phyloP scores from a whole-genome alignment of 179 eudicot genomes.

The Gypsophila paniculata region DNA sequence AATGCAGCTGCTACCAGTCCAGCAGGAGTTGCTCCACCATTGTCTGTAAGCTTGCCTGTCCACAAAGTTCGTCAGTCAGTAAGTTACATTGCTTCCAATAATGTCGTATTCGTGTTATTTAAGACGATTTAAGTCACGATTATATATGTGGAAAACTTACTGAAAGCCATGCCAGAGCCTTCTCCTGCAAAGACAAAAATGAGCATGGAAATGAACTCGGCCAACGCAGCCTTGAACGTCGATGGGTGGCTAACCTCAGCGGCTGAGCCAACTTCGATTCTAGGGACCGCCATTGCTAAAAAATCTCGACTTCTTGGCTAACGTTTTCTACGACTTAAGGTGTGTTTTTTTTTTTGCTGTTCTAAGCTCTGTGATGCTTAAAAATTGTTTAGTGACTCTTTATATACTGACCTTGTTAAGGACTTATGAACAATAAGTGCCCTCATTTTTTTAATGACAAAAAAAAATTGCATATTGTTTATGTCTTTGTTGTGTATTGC shows the following conservation, averaged over 20 bases:
- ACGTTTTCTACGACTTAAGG: neutral
- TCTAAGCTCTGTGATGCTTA: constrained; percentile 27
- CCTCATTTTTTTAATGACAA: neutral
- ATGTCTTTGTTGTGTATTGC: neutral
- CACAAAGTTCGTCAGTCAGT: neutral
- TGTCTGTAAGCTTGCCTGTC: constrained; percentile 47
- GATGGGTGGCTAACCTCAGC: constrained; percentile 44
- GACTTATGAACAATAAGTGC: constrained; percentile 5
- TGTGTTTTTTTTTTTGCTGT: neutral
- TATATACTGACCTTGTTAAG: constrained; percentile 23
- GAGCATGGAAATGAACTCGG: constrained; percentile 68
- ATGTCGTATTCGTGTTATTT: neutral
- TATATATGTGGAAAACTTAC: constrained; percentile 29
- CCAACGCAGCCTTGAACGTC: constrained; percentile 57
- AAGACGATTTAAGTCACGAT: neutral
- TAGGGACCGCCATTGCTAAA: constrained; percentile 47
- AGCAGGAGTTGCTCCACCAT: constrained; percentile 56
- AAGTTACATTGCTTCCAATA: neutral
- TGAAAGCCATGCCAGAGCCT: constrained; percentile 70
- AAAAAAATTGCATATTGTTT: constrained; percentile 17
- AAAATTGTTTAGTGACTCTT: constrained; percentile 20
- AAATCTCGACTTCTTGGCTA: neutral
- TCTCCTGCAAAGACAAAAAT: constrained; percentile 67
- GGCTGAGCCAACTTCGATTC: constrained; percentile 48
- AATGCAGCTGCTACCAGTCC: constrained; percentile 55